Conservation (phyloP, 2,329 filamentous ascomycete genomes). For the Fusarium neocosmosporiellum region DNA sequence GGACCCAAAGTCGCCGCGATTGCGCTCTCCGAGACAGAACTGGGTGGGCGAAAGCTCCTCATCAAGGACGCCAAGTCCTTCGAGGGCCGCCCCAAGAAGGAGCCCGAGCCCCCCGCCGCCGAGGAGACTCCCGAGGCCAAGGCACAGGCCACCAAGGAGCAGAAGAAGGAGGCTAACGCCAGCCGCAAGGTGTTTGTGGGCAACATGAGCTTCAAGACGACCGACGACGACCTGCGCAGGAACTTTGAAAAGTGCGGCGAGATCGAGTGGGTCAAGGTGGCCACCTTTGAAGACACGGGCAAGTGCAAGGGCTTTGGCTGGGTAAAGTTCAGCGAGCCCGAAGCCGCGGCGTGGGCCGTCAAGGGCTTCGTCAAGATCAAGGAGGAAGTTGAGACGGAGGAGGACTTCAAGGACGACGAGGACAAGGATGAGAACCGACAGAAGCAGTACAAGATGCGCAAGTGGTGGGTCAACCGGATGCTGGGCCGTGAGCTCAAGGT, state of each 20-base stretch:
- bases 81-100: conserved; percentile 85
- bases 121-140: conserved; percentile 46
- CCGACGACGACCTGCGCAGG: conserved; percentile 80
- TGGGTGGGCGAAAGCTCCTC: conserved; percentile 81
- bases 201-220: conserved; percentile 85
- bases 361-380: conserved; percentile 82
- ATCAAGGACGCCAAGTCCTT: conserved; percentile 95
- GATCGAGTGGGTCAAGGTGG: conserved; percentile 85
- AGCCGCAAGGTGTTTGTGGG: conserved; percentile 91
- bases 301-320: conserved; percentile 99
- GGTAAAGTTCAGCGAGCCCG: conserved; percentile 87
- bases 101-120: conserved; percentile 50
- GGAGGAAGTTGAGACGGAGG: conserved; percentile 71
- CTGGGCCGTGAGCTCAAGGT: conserved; percentile 84
- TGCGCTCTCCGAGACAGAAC: conserved; percentile 84
- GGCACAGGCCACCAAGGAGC: conserved; percentile 48
- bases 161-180: conserved; percentile 63
- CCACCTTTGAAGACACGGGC: conserved; percentile 94
- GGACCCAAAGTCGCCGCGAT: conserved; percentile 81
- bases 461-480: conserved; percentile 89
- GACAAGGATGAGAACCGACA: conserved; percentile 53
- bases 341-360: conserved; percentile 76
- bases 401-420: conserved; percentile 66
- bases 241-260: conserved; percentile 89
- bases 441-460: conserved; percentile 69